Percentiles rank a stretch among this genome's conserved stretches.
Evolutionary conservation across 2,329 filamentous ascomycete species (phyloP).

Genomic region (Colletotrichum coccodes): DNA sequence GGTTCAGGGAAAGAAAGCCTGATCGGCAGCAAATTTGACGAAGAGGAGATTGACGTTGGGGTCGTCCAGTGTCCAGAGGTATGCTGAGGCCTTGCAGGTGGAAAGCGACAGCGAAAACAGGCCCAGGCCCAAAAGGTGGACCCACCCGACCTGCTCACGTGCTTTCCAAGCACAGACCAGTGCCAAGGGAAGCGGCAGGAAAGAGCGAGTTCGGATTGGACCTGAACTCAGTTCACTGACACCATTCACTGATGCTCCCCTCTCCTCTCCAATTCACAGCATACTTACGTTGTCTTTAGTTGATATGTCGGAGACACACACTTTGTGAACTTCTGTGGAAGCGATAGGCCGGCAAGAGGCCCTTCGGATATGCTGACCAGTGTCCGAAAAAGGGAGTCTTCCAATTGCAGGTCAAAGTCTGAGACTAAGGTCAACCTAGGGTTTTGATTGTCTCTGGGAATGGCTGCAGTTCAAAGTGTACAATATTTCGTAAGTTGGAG

Average conservation of each 20-base stretch:
- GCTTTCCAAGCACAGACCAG: slow-evolving; percentile 1
- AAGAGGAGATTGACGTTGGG: background rate
- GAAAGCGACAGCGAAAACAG: slow-evolving; percentile 7
- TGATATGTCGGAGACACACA: too few relatives aligned
- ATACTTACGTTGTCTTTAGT: background rate
- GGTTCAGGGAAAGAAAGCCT: background rate
- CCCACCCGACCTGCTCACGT: slow-evolving; percentile 21
- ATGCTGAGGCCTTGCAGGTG: background rate
- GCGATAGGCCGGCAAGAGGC: background rate
- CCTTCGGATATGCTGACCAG: background rate
- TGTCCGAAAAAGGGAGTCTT: background rate
- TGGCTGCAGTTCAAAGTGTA: background rate
- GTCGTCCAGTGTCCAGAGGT: background rate
- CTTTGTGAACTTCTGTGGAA: background rate
- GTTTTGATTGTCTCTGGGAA: background rate
- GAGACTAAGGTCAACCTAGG: background rate
- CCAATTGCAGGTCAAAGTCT: too few relatives aligned
- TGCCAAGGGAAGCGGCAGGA: background rate
- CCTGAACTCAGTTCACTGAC: background rate
- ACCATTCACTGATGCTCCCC: background rate
- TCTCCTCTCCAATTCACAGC: background rate
- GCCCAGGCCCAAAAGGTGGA: background rate
- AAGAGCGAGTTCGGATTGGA: background rate
- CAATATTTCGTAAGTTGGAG: background rate
- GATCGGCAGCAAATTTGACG: background rate